Base-by-base conservation (phyloP, 345 rosid species). In the Acer saccharum region DNA sequence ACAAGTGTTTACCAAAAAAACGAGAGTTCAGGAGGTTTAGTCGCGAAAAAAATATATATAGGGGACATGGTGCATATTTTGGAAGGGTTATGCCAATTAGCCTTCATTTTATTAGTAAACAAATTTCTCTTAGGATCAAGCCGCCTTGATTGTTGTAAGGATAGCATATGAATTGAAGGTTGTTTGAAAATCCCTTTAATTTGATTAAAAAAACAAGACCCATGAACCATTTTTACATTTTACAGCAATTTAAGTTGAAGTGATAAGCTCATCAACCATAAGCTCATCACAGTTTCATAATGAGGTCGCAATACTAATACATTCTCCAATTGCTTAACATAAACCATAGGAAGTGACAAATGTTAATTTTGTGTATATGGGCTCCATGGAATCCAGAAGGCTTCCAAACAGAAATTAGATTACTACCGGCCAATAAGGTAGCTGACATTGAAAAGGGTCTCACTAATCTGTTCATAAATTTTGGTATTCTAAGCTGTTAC, bases 341-440 rank as follows among this genome's bases (percentile, higher is more conserved):
- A 50, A 12, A 4, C 16, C 55, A 50, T 14, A 50, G 55, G 0
- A 50, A 50, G 55, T 50, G 55, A 50, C n/a, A 54, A 44, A 52
- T 54, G 11, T 20, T 8, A 60, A 60, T 20, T 60, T 21, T 18
- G 64, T 10, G 7, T 6, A 6, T 23, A 20, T 58, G 20, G 25
- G 63, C 12, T 58, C 12, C 63, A 14, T 11, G n/a, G n/a, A 14
- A 54, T 54, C 58, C 58, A 54, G 7, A 54, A 54, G 58, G 18
- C n/a, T 52, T 52, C 57, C 57, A 52, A 60, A 60, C 64, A n/a
- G 27, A 60, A 60, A 60, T 60, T 60, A 60, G 25, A 60, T 60
- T 20, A 60, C 27, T 8, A 7, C 50, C 12, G 10, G 50, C 11
- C 23, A 7, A 1, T 18, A n/a, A 5, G 27, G 25, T 7, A 60